Evolutionary conservation across 2,329 filamentous ascomycete genomes (phyloP).

Genomic region (Trichophyton rubrum): DNA sequence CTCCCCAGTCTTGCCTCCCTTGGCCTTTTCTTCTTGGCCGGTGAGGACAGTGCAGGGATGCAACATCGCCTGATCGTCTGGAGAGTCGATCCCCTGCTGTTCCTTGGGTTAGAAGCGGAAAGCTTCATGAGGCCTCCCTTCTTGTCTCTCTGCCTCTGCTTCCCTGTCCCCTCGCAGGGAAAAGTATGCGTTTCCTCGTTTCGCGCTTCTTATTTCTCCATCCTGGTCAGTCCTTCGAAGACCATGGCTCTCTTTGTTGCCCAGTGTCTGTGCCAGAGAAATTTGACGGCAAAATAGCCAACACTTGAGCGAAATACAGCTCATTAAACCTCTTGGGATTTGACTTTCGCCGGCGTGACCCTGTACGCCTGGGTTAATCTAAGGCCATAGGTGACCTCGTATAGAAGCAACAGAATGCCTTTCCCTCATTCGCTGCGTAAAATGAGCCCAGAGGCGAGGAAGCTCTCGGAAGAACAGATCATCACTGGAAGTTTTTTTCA

Average conservation of each 20-base stretch:
- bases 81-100: not conserved
- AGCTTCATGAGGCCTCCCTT: not conserved
- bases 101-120: conserved; percentile 2
- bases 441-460: not conserved
- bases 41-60: not conserved
- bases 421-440: not conserved
- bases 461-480: not conserved
- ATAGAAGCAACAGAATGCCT: not conserved
- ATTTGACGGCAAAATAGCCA: too few species aligned
- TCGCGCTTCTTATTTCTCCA: not conserved
- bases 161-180: not conserved
- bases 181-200: not conserved
- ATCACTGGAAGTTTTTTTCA: too few species aligned
- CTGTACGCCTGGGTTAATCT: not conserved
- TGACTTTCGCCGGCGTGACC: not conserved
- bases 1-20: not conserved
- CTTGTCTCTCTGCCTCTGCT: not conserved
- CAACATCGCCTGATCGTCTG: not conserved
- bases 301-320: too few species aligned
- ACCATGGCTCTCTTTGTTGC: not conserved
- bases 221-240: too few species aligned
- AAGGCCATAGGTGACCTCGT: not conserved
- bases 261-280: too few species aligned
- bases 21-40: not conserved
- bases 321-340: not conserved